Conservation (phyloP, 2,329 filamentous ascomycete genomes). For the Fusarium tricinctum region DNA sequence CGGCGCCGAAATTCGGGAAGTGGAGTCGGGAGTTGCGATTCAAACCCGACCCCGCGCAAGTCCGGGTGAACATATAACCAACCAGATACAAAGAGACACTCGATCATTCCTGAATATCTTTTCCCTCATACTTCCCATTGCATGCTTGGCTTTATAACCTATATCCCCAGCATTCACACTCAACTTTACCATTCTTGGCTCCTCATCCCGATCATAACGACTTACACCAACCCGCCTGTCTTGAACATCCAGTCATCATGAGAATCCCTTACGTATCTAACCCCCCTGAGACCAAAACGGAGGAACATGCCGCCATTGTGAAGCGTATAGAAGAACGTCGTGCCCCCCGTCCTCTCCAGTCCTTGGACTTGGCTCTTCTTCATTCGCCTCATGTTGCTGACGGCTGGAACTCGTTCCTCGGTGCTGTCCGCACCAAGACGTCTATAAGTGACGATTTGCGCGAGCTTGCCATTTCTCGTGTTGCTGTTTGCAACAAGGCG, state of each 20-base stretch:
- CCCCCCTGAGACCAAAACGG: constrained; percentile 61
- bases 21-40: constrained; percentile 49
- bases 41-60: constrained; percentile 46
- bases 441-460: constrained; percentile 69
- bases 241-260: constrained; percentile 61
- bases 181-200: background rate
- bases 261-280: constrained; percentile 75
- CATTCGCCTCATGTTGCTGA: constrained; percentile 81
- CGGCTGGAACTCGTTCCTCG: constrained; percentile 80
- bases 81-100: constrained; percentile 40
- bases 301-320: constrained; percentile 70
- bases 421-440: constrained; percentile 70
- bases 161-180: background rate
- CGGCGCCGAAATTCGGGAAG: constrained; percentile 48
- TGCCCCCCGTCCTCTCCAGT: constrained; percentile 76
- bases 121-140: background rate
- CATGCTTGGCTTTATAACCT: background rate
- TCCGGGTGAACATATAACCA: constrained; percentile 51
- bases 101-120: background rate
- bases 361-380: constrained; percentile 81
- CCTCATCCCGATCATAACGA: background rate
- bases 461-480: constrained; percentile 84
- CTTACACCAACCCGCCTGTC: constrained; percentile 32
- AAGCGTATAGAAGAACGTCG: constrained; percentile 75
- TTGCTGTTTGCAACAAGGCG: constrained; percentile 83